Evolutionary conservation across 1,284 basidiomycete species (phyloP), one percentile per base, ranked within the genome.

Genomic region (Baeospora myosura): DNA sequence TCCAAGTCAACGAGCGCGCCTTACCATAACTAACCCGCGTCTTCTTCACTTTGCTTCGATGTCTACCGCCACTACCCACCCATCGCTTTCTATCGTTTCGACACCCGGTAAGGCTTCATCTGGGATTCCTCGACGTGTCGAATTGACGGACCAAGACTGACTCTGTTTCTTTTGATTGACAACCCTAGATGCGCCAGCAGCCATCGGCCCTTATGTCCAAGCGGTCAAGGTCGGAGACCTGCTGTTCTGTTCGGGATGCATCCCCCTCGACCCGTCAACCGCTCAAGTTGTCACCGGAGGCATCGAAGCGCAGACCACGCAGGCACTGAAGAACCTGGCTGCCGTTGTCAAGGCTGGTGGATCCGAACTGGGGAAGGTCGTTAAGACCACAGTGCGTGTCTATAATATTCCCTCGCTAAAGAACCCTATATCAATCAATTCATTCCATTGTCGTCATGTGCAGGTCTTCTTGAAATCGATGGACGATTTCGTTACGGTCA

Each of bases 401-500:
- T n/a, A 4, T 12, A 35, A 25, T 5, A 35, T 28, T 24, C 22
- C 14, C 18, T 33, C 11, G 7, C 7, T 10, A 14, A 25, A 25
- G 18, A 34, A 2, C 2, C 7, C 21, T 20, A 2, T 2, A 14
- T 12, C 11, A 11, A 8, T 12, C 14, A 34, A 12, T 34, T 34
- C 12, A 18, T 34, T 34, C n/a, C n/a, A n/a, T n/a, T n/a, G n/a
- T n/a, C n/a, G n/a, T n/a, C 8, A 18, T 45, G 12, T 28, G 10
- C 47, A 90, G 83, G 86, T 96, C 35, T 98, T 97, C 71, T 65
- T 98, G 58, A 91, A 95, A 62, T 70, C 77, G 53, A 95, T 98
- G 91, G 72, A 87, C 56, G 88, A 98, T 64, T 97, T 97, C 62
- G 80, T 61, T 10, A 69, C 75, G 41, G 82, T 97, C 60, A 98